These are phyloP conservation scores for Candida arabinofermentans DNA, from an alignment of 805 yeast species.

Conservation along the genomic window DNA sequence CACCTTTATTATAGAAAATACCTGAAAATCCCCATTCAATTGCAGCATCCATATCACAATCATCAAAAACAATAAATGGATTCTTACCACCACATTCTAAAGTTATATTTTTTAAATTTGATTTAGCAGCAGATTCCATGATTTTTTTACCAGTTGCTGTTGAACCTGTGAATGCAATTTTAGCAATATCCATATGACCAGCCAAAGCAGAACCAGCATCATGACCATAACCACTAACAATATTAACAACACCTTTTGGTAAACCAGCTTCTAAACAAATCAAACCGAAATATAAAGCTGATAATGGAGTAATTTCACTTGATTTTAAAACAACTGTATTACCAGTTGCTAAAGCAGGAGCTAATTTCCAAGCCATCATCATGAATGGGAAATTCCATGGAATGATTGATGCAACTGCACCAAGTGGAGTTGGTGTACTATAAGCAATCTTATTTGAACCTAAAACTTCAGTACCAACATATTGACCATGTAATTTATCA, in stretches of 20 bases:
- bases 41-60: constrained; percentile 51
- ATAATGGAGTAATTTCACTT: constrained; percentile 73
- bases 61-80: constrained; percentile 49
- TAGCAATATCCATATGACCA: constrained; percentile 60
- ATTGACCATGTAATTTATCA: constrained; percentile 67
- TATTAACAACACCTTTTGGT: constrained; percentile 74
- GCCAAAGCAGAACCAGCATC: constrained; percentile 66
- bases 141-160: constrained; percentile 69
- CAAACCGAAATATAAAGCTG: constrained; percentile 62
- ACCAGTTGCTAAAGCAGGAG: constrained; percentile 76
- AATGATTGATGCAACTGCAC: constrained; percentile 79
- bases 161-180: constrained; percentile 80
- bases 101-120: constrained; percentile 52
- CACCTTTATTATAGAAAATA: constrained; percentile 44
- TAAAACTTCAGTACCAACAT: constrained; percentile 36
- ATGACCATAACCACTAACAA: constrained; percentile 68
- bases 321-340: constrained; percentile 71
- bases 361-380: constrained; percentile 78
- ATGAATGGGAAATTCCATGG: constrained; percentile 85
- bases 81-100: constrained; percentile 62
- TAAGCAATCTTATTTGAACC: constrained; percentile 44
- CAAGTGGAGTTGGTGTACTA: constrained; percentile 56
- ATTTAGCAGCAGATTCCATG: constrained; percentile 60
- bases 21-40: constrained; percentile 46
- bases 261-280: constrained; percentile 63